Conservation (phyloP, 331 rosid genomes). For the Dryas integrifolia region DNA sequence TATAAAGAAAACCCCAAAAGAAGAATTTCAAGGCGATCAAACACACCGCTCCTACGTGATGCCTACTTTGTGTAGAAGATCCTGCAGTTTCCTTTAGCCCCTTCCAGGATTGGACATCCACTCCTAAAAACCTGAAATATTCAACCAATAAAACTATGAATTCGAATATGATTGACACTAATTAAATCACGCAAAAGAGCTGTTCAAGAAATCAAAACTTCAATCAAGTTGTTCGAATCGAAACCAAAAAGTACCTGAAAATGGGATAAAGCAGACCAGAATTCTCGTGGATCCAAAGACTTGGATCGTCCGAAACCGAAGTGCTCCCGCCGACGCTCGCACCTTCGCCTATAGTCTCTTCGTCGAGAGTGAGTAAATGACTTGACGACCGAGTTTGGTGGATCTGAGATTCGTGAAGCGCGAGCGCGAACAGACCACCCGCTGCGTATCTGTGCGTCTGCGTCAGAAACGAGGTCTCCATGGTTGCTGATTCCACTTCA, state of each 20-base stretch:
- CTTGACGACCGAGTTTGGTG: conserved; percentile 27
- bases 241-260: conserved; percentile 37
- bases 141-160: not conserved
- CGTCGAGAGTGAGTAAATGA: conserved; percentile 5
- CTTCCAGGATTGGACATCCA: conserved; percentile 48
- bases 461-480: conserved; percentile 43
- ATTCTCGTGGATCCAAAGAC: conserved; percentile 45
- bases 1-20: not conserved
- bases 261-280: conserved; percentile 50
- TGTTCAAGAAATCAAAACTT: not conserved
- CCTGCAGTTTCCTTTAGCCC: conserved; percentile 48
- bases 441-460: conserved; percentile 45
- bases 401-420: conserved; percentile 54
- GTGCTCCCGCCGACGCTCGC: not conserved
- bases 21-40: not conserved
- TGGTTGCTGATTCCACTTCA: conserved; percentile 6
- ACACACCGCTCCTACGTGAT: conserved; percentile 44
- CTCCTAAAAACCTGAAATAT: conserved; percentile 42
- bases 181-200: not conserved
- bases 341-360: conserved; percentile 22
- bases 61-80: conserved; percentile 50
- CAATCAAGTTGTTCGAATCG: not conserved
- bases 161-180: too few species aligned
- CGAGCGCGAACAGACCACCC: conserved; percentile 49
- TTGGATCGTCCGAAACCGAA: conserved; percentile 33